Evolutionary conservation across 2,329 filamentous ascomycete species (phyloP).

Genomic region (Dactylella cylindrospora): DNA sequence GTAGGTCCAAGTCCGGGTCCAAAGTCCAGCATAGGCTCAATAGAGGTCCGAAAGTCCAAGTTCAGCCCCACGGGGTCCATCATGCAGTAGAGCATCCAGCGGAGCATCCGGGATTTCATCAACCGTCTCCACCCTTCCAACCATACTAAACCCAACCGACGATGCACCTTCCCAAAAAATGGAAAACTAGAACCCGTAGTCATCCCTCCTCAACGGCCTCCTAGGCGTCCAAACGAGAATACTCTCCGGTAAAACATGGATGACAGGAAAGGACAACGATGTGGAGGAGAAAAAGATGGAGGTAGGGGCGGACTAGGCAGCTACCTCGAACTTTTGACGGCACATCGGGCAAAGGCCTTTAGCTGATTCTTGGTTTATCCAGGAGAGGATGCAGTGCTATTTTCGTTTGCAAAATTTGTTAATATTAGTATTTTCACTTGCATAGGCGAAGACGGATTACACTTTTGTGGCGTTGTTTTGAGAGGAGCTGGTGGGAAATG

Average conservation of each 20-base stretch:
- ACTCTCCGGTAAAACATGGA: conserved; percentile 13
- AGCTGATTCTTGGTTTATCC: conserved; percentile 92
- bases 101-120: background rate
- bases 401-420: background rate
- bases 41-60: conserved; percentile 18
- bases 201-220: background rate
- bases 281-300: conserved; percentile 28
- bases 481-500: conserved; percentile 7
- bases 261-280: conserved; percentile 23
- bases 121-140: background rate
- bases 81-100: background rate
- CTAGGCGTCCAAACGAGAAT: conserved; percentile 23
- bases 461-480: background rate
- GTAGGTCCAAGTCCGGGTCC: conserved; percentile 1
- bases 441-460: background rate
- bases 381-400: conserved; percentile 91
- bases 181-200: background rate
- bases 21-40: too few species aligned
- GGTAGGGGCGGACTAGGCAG: conserved; percentile 41
- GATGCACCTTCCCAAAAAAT: background rate
- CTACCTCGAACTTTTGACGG: conserved; percentile 64
- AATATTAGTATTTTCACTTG: background rate
- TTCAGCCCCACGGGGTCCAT: background rate
- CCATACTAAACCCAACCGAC: background rate
- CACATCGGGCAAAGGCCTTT: conserved; percentile 98